These are phyloP conservation scores for Trichoderma sp. DNA, from an alignment of 2,329 filamentous ascomycete species.

Conservation along the genomic window DNA sequence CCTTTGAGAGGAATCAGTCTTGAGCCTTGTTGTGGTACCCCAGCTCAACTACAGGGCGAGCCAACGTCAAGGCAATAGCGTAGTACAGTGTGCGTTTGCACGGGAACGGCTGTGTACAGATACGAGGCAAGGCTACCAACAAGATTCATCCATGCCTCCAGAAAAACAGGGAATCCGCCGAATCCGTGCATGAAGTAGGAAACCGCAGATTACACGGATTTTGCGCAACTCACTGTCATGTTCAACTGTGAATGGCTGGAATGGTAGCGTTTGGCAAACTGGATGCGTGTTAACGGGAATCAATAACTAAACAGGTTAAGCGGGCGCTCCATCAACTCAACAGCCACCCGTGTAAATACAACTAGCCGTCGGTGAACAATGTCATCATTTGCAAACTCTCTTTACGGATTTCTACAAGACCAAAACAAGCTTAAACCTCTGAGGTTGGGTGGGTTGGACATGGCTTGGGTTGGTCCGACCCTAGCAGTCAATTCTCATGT, in stretches of 20 bases:
- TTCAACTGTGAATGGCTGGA: background rate
- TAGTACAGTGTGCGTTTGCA: background rate
- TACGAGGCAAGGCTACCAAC: background rate
- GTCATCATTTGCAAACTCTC: background rate
- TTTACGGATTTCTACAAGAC: background rate
- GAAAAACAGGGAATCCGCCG: background rate
- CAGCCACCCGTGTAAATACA: background rate
- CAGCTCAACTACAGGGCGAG: no score
- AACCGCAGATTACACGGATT: background rate
- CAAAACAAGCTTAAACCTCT: background rate
- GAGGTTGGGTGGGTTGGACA: background rate
- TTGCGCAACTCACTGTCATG: background rate
- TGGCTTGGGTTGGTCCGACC: background rate
- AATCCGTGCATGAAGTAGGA: background rate
- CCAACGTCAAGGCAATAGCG: background rate
- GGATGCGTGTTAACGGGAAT: background rate
- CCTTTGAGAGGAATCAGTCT: background rate
- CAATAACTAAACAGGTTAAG: background rate
- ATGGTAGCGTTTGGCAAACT: background rate
- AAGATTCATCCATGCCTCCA: background rate
- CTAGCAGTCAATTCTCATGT: background rate
- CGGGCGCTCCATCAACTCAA: background rate
- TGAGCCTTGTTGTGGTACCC: background rate
- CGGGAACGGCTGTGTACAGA: background rate
- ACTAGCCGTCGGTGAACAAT: background rate